Evolutionary conservation across 2,329 filamentous ascomycete genomes (phyloP).

Genomic region (Microascus cirrosus): DNA sequence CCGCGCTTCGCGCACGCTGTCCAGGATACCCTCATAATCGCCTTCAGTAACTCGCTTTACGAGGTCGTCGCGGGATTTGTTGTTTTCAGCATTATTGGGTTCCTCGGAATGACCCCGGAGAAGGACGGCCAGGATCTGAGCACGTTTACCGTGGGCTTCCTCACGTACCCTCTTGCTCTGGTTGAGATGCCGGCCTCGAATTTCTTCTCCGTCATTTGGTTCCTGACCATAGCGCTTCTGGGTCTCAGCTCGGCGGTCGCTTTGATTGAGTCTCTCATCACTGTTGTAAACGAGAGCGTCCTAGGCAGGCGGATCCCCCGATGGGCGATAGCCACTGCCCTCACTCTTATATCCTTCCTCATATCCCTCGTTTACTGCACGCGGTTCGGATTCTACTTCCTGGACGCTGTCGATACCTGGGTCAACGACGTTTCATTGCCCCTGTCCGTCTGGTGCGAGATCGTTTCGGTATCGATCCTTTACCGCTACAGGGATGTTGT

Average conservation of each 20-base stretch:
- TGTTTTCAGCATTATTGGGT: constrained; percentile 40
- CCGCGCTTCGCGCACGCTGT: constrained; percentile 38
- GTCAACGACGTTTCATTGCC: constrained; percentile 39
- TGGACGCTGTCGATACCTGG: constrained; percentile 40
- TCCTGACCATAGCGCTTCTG: constrained; percentile 40
- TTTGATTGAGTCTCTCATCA: constrained; percentile 39
- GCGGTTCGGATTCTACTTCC: constrained; percentile 38
- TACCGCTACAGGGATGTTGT: constrained; percentile 35
- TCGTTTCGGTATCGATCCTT: constrained; percentile 35
- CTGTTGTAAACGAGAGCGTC: constrained; percentile 33
- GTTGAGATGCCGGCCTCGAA: constrained; percentile 43
- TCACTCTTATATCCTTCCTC: constrained; percentile 33
- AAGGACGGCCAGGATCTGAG: constrained; percentile 22
- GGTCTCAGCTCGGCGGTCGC: constrained; percentile 42
- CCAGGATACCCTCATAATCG: constrained; percentile 41
- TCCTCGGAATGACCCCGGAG: constrained; percentile 18
- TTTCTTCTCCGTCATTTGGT: constrained; percentile 41
- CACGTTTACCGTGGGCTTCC: constrained; percentile 41
- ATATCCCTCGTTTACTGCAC: constrained; percentile 42
- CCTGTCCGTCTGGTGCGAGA: constrained; percentile 37
- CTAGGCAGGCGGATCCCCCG: constrained; percentile 23
- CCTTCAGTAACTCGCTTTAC: constrained; percentile 38
- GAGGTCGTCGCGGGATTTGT: constrained; percentile 31
- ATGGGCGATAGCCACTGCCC: constrained; percentile 27
- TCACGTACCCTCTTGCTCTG: constrained; percentile 40